Base-by-base conservation (phyloP, 176 grass and related monocot genomes). In the Zea luxurians region DNA sequence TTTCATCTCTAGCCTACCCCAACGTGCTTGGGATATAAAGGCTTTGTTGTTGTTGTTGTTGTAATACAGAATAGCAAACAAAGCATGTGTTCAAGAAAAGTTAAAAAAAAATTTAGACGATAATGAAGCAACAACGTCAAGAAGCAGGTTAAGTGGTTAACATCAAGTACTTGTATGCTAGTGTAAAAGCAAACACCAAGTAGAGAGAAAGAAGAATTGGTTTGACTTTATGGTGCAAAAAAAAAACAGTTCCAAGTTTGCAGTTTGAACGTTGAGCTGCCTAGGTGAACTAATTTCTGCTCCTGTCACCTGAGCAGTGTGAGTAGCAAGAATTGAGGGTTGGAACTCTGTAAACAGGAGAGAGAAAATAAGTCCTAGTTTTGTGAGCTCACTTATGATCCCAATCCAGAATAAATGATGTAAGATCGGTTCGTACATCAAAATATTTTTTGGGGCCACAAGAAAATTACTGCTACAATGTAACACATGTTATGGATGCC, bases 21-120 rank as follows among this genome's bases (percentile, higher is more conserved):
- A 27, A 27, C 27, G 27, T 27, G 27, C 27, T 27, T 27, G 27
- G 27, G 27, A 27, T 27, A 27, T 27, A 27, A 27, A 27, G 27
- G 27, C 27, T 27, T 27, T 27, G 27, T 27, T 27, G 27, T 27
- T 27, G 27, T 27, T 27, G 27, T 27, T 27, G 27, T 27, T 27
- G 27, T 27, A 66, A 45, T 67, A 37, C 10, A 34, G 37, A 77
- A 61, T 67, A 45, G 27, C 59, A 7, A 34, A 77, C 3, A 15
- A 4, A 38, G 13, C 37, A 43, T 61, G 37, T 21, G 71, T 21
- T 73, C 27, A 40, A 55, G 37, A 40, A 34, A 59, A 59, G 10
- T 61, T 59, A 20, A 67, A 76, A 38, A 38, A 85, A 27, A 38
- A 34, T 46, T 7, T 20, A 89, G 52, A 74, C 36, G 73, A 61